Percentiles rank a stretch among this genome's conserved stretches.
Conservation (phyloP, 2,329 filamentous ascomycete genomes). For the Neonectria punicea region DNA sequence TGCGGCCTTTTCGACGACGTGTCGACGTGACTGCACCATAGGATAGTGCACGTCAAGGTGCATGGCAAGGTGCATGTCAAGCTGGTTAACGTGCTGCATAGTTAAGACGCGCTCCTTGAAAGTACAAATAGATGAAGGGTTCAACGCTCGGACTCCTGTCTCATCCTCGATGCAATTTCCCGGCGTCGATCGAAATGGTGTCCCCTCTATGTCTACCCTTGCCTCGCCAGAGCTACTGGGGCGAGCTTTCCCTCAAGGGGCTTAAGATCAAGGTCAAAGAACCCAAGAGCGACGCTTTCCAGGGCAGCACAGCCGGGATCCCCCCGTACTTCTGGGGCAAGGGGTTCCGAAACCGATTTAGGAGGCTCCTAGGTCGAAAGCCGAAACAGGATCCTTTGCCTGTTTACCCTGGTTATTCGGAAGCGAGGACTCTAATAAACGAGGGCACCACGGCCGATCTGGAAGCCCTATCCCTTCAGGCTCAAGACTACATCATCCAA, state of each 20-base stretch:
- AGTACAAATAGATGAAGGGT: conserved; percentile 27
- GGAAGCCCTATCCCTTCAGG: conserved; percentile 27
- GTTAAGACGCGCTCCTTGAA: not conserved
- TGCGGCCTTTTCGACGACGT: conserved; percentile 17
- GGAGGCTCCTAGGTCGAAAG: conserved; percentile 23
- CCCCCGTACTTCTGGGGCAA: conserved; percentile 37
- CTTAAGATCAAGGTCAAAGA: conserved; percentile 36
- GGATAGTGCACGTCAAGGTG: not conserved
- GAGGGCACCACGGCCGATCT: conserved; percentile 31
- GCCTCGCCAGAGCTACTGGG: conserved; percentile 36
- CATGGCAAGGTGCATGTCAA: too few species aligned
- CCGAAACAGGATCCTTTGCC: conserved; percentile 10
- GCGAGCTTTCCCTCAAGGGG: conserved; percentile 37
- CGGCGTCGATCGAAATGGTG: conserved; percentile 38
- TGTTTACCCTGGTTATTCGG: conserved; percentile 30
- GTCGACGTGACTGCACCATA: not conserved
- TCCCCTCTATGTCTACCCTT: conserved; percentile 31
- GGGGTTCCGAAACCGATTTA: conserved; percentile 31
- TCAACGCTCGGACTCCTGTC: conserved; percentile 34
- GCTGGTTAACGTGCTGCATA: too few species aligned
- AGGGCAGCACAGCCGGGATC: conserved; percentile 15
- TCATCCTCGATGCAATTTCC: conserved; percentile 25
- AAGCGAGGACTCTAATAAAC: conserved; percentile 35
- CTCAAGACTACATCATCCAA: conserved; percentile 30
- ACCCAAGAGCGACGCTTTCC: conserved; percentile 16